Conservation (phyloP, 768 basidiomycete species). For the Hypholoma fasciculare region DNA sequence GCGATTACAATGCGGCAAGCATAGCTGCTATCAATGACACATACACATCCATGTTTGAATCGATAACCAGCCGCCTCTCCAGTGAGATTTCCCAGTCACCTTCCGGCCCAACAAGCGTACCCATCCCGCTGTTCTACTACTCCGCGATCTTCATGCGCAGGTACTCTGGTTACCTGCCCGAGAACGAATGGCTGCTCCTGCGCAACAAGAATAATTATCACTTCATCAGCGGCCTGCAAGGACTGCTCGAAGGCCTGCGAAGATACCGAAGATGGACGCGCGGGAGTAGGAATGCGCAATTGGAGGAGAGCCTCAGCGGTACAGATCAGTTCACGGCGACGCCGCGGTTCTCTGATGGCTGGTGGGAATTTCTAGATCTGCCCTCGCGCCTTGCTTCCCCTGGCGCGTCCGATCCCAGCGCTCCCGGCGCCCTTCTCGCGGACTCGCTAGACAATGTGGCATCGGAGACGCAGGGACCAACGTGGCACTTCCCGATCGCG, state of each 20-base stretch:
- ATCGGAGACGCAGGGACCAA: too few species aligned
- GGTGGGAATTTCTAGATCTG: not conserved
- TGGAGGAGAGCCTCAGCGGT: not conserved
- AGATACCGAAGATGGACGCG: not conserved
- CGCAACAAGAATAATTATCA: not conserved
- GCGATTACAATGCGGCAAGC: not conserved
- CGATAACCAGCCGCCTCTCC: not conserved
- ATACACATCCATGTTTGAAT: not conserved
- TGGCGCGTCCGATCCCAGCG: not conserved
- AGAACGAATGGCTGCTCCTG: not conserved
- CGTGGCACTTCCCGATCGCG: too few species aligned
- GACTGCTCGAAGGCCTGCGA: not conserved
- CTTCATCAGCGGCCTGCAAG: not conserved
- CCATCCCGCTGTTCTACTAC: not conserved
- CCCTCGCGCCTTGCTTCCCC: not conserved
- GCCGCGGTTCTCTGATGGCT: not conserved
- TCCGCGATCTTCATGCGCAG: not conserved
- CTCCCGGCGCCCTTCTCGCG: too few species aligned
- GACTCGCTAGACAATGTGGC: too few species aligned
- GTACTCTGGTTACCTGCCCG: not conserved
- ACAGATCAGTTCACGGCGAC: not conserved
- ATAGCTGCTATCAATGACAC: not conserved
- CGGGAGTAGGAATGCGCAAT: not conserved
- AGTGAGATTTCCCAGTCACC: not conserved
- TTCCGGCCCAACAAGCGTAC: not conserved